Base-by-base conservation (phyloP, 2,329 filamentous ascomycete genomes). In the Chrysoporthe puriensis region DNA sequence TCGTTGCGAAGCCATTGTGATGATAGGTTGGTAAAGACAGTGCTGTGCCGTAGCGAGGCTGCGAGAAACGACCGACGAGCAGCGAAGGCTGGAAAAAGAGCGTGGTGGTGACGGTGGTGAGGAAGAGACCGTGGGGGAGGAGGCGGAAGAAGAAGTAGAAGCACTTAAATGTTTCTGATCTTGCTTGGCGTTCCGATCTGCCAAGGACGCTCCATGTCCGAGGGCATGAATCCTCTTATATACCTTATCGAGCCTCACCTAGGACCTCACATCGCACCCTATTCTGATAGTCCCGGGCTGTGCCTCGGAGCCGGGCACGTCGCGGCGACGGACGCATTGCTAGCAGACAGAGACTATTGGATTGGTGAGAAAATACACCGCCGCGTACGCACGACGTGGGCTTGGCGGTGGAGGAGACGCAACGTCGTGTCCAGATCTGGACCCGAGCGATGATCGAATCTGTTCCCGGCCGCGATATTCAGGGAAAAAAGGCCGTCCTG, bases 361-460 rank as follows among this genome's bases (percentile, higher is more conserved):
- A 3, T 13, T 52, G 48, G 50, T 18, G 18, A 48, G 21, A 21
- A n/a, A 48, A 21, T 9, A 48, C 46, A 48, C 46, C 46, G 46
- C 50, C 50, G 50, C 50, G 50, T 52, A 52, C 32, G 50, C 50
- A 52, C 50, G 50, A 52, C 50, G 50, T 32, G 13, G 50, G 21
- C 50, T 52, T 52, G 50, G 50, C 50, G 26, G 50, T 52, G 50
- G 50, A 32, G 50, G 14, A 16, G 13, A 52, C 26, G 50, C 21
- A 26, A 32, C 21, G 11, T 52, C 50, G 50, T 52, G 5, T 21
- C 4, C 26, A 52, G 50, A 52, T 52, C 48, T 52, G 9, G 48
- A 7, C 8, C n/a, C 48, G 26, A 26, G 26, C 26, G 26, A 26
- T 26, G 26, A 26, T 26, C 26, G 26, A 26, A 0, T 26, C 26